These are phyloP conservation scores for Fusarium avenaceum DNA, from an alignment of 2,329 filamentous ascomycete genomes.

Conservation along the genomic window DNA sequence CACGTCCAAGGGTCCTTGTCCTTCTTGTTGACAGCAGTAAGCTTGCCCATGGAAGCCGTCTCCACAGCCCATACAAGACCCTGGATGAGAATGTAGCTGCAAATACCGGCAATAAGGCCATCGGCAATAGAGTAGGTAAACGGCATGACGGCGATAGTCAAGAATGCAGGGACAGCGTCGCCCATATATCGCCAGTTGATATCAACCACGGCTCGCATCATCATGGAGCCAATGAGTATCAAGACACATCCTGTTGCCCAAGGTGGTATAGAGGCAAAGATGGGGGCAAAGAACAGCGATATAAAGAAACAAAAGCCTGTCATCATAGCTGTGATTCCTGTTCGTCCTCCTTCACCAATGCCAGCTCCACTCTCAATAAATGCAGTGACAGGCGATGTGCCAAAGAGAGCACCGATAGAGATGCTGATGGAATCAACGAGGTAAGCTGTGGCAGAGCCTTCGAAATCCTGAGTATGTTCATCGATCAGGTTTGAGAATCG, in stretches of 20 bases:
- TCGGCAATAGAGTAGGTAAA: too few relatives aligned
- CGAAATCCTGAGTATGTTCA: constrained; percentile 77
- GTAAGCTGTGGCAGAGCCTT: constrained; percentile 82
- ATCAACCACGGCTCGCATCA: constrained; percentile 81
- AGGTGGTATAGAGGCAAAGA: constrained; percentile 78
- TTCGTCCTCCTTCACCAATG: constrained; percentile 77
- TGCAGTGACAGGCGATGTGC: constrained; percentile 75
- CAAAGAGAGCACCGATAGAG: constrained; percentile 75
- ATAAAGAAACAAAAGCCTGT: constrained; percentile 76
- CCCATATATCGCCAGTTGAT: constrained; percentile 92
- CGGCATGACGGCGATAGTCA: constrained; percentile 62
- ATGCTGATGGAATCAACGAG: constrained; percentile 75
- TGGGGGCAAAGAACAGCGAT: constrained; percentile 77
- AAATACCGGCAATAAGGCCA: too few relatives aligned
- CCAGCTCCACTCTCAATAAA: constrained; percentile 79
- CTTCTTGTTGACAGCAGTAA: constrained; percentile 76
- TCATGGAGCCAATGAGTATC: constrained; percentile 78
- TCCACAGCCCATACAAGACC: too few relatives aligned
- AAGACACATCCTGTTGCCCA: constrained; percentile 73
- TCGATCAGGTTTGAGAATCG: constrained; percentile 74
- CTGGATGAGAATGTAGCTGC: too few relatives aligned
- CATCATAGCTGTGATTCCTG: constrained; percentile 75
- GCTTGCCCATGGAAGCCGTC: too few relatives aligned
- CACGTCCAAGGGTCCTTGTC: constrained; percentile 81
- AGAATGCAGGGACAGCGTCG: constrained; percentile 85